These are phyloP conservation scores for Colletotrichum sp. DNA, from an alignment of 2,329 filamentous ascomycete species.

Conservation along the genomic window DNA sequence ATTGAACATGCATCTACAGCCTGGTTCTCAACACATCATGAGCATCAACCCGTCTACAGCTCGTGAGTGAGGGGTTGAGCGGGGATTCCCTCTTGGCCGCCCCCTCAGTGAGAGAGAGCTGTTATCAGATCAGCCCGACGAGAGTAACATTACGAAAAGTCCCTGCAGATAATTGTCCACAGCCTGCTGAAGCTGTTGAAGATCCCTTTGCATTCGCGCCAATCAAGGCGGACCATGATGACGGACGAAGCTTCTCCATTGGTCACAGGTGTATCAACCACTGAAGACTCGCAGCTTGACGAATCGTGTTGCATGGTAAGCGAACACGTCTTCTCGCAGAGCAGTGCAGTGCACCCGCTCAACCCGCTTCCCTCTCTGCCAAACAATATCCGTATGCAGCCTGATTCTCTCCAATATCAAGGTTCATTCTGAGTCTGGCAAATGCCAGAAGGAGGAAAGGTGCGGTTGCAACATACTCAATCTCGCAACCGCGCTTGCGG, in stretches of 20 bases:
- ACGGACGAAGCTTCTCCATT: not conserved
- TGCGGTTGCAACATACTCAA: not conserved
- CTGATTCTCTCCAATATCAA: not conserved
- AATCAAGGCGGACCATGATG: not conserved
- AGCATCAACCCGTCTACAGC: not conserved
- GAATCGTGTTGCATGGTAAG: not conserved
- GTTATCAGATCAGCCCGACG: not conserved
- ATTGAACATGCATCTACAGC: not conserved
- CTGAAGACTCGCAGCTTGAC: not conserved
- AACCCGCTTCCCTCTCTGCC: not conserved
- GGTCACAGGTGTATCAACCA: not conserved
- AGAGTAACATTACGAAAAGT: not conserved
- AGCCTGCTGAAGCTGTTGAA: not conserved
- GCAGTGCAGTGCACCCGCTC: not conserved
- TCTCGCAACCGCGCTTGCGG: not conserved
- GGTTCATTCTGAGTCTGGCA: not conserved
- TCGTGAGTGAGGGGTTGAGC: not conserved
- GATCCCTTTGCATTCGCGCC: not conserved
- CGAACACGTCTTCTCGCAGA: not conserved
- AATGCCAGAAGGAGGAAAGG: not conserved
- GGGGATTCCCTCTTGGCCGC: not conserved
- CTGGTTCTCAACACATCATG: not conserved
- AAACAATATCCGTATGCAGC: not conserved
- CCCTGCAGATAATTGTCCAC: not conserved
- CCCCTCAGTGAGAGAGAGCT: not conserved